Percentiles rank a stretch among this genome's conserved stretches.
Evolutionary conservation across 306 rosid species (phyloP).

Genomic region (Glycine latifolia): DNA sequence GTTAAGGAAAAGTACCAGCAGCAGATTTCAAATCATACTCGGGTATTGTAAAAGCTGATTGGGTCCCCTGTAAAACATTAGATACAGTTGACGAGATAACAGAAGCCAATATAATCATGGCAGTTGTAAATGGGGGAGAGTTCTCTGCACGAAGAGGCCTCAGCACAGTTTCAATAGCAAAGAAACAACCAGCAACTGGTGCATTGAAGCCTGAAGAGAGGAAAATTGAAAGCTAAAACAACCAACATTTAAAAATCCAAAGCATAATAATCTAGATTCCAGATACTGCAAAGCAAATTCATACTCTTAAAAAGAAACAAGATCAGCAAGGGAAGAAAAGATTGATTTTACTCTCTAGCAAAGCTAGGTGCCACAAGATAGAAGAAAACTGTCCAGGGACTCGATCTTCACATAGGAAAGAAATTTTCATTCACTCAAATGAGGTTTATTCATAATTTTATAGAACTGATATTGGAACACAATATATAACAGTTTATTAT

Average conservation of each 20-base stretch:
- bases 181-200: constrained; percentile 99
- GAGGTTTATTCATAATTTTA: constrained; percentile 12
- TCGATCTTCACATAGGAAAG: constrained; percentile 19
- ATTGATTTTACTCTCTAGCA: constrained; percentile 32
- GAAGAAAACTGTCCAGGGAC: constrained; percentile 28
- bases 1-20: constrained; percentile 70
- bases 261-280: neutral
- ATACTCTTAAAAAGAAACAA: constrained; percentile 10
- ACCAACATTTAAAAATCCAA: constrained; percentile 29
- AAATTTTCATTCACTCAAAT: neutral
- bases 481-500: neutral
- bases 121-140: constrained; percentile 98
- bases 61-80: constrained; percentile 83
- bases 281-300: constrained; percentile 29
- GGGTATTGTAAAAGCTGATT: constrained; percentile 94
- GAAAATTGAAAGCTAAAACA: constrained; percentile 45
- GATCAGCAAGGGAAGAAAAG: constrained; percentile 32
- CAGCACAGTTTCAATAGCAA: constrained; percentile 96
- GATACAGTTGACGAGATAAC: constrained; percentile 96
- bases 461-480: constrained; percentile 6
- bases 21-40: constrained; percentile 95
- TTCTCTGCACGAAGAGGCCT: constrained; percentile 97
- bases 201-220: constrained; percentile 90
- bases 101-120: constrained; percentile 99
- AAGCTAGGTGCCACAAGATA: constrained; percentile 33